phyloP scores from a whole-genome alignment of 2,329 filamentous ascomycete species.

The Stagonosporopsis chrysanthemi region DNA sequence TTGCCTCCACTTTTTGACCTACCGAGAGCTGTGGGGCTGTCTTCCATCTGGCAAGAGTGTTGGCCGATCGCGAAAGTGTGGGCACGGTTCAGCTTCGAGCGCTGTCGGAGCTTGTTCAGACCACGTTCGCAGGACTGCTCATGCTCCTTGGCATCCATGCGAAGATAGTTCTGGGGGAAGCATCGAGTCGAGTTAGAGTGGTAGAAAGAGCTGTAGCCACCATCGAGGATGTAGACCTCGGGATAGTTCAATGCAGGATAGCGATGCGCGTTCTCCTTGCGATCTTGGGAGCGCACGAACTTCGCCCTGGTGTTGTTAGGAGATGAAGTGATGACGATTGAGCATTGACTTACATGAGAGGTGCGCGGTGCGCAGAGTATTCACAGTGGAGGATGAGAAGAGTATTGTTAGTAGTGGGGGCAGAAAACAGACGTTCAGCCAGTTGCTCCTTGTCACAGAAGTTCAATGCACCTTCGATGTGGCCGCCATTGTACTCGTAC shows the following conservation, averaged over 20 bases:
- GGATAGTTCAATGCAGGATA: constrained; percentile 94
- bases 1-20: constrained; percentile 44
- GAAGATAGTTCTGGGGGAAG: constrained; percentile 93
- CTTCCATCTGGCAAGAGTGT: constrained; percentile 66
- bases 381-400: constrained; percentile 96
- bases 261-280: constrained; percentile 80
- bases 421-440: constrained; percentile 75
- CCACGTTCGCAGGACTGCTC: constrained; percentile 92
- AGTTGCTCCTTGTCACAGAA: constrained; percentile 96
- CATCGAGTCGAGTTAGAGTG: constrained; percentile 78
- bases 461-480: constrained; percentile 92
- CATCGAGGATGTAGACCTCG: constrained; percentile 95
- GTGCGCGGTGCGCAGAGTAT: constrained; percentile 95
- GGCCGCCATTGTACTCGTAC: constrained; percentile 96
- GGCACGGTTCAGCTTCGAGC: constrained; percentile 83
- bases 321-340: neutral
- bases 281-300: constrained; percentile 88
- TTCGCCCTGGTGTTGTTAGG: constrained; percentile 67
- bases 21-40: constrained; percentile 63
- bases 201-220: constrained; percentile 95
- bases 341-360: constrained; percentile 72
- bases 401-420: constrained; percentile 71
- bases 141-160: constrained; percentile 93
- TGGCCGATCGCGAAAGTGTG: constrained; percentile 96
- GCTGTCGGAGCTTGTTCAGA: constrained; percentile 89